phyloP scores from a whole-genome alignment of 1,284 basidiomycete species.

The Cronartium ribicola region DNA sequence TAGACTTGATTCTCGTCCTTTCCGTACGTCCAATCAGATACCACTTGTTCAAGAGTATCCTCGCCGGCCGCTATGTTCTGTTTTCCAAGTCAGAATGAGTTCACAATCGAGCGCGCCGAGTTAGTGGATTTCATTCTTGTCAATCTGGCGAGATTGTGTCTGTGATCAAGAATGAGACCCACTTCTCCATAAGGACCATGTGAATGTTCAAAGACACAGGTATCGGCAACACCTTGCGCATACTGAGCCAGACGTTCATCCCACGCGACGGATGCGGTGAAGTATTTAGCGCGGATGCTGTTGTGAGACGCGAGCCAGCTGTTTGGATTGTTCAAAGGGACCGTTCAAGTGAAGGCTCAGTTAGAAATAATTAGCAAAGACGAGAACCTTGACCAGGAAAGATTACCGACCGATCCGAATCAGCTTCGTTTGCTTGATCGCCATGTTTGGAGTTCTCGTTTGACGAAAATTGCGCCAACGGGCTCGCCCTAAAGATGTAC shows the following conservation, averaged over 20 bases:
- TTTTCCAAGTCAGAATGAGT: neutral
- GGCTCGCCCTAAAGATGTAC: too few species aligned
- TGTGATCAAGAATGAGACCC: neutral
- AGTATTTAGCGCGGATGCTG: neutral
- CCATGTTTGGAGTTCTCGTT: neutral
- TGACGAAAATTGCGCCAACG: neutral
- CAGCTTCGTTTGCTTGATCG: neutral
- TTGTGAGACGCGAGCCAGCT: neutral
- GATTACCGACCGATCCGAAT: neutral
- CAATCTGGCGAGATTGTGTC: neutral
- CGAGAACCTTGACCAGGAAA: neutral
- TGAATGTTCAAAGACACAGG: conserved; percentile 1
- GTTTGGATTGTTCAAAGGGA: neutral
- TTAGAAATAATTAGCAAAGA: neutral
- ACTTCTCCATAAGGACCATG: neutral
- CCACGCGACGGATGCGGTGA: neutral
- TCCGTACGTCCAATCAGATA: neutral
- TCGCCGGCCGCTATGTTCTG: conserved; percentile 1
- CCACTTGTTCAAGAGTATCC: neutral
- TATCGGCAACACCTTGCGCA: neutral
- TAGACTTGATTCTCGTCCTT: neutral
- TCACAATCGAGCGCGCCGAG: neutral
- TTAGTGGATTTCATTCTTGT: neutral
- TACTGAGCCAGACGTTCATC: neutral
- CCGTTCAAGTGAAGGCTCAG: neutral